Conservation (phyloP, 2,329 filamentous ascomycete genomes). For the Graphilbum fragrans region DNA sequence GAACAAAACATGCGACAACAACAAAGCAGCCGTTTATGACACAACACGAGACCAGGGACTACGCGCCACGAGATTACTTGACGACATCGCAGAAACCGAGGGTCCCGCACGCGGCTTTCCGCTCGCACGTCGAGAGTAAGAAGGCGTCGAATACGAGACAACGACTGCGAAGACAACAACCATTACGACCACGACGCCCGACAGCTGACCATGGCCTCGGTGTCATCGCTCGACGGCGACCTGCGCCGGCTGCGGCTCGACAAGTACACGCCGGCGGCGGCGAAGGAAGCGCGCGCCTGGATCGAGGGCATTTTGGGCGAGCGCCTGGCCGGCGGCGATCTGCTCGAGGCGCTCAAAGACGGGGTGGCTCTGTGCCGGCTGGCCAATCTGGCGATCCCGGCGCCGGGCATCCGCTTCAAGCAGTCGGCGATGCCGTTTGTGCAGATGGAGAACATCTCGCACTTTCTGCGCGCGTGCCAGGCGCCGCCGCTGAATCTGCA, state of each 20-base stretch:
- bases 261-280: constrained; percentile 83
- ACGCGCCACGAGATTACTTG: too few species aligned
- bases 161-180: not conserved
- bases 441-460: constrained; percentile 98
- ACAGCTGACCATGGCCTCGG: constrained; percentile 47
- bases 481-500: constrained; percentile 73
- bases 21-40: too few species aligned
- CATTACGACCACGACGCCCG: not conserved
- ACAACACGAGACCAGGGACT: too few species aligned
- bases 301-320: constrained; percentile 74
- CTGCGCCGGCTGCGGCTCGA: constrained; percentile 85
- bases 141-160: too few species aligned
- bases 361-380: constrained; percentile 88
- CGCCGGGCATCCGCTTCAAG: constrained; percentile 80
- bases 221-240: constrained; percentile 88
- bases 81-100: too few species aligned
- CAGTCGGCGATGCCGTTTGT: constrained; percentile 92
- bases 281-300: constrained; percentile 74
- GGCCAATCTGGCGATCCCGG: constrained; percentile 65
- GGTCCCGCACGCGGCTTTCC: too few species aligned
- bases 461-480: constrained; percentile 85
- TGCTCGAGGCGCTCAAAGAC: constrained; percentile 80
- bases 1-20: too few species aligned
- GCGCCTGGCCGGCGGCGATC: constrained; percentile 57
- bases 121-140: too few species aligned